phyloP scores from a whole-genome alignment of 352 stramenopile genomes.

The Phytophthora pini region DNA sequence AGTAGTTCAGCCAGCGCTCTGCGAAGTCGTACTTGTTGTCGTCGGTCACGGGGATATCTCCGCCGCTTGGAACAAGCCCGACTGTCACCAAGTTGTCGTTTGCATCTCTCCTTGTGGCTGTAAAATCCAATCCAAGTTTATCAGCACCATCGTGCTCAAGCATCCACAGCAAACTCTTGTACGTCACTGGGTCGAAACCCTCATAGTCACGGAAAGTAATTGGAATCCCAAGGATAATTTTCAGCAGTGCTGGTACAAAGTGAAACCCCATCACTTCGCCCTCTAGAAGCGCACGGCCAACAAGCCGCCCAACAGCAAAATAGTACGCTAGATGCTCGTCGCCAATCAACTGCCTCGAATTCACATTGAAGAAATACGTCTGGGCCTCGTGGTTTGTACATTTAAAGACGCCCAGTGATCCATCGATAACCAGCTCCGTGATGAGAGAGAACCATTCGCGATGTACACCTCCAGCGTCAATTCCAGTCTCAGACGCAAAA shows the following conservation, averaged over 20 bases:
- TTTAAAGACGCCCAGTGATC: conserved; percentile 44
- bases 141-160: conserved; percentile 47
- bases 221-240: conserved; percentile 53
- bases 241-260: conserved; percentile 68
- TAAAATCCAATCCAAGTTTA: conserved; percentile 53
- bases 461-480: conserved; percentile 82
- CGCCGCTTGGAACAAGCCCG: conserved; percentile 49
- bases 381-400: conserved; percentile 54
- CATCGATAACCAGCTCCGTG: conserved; percentile 48
- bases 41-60: conserved; percentile 85
- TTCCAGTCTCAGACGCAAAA: conserved; percentile 69
- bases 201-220: conserved; percentile 54
- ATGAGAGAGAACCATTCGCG: conserved; percentile 83
- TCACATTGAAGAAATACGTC: conserved; percentile 56
- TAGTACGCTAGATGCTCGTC: conserved; percentile 52
- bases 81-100: conserved; percentile 30
- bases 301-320: conserved; percentile 50
- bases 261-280: conserved; percentile 92
- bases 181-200: conserved; percentile 47
- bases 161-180: conserved; percentile 63
- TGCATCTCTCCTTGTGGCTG: conserved; percentile 23
- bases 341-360: conserved; percentile 37
- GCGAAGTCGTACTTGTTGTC: conserved; percentile 92
- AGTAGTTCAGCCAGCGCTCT: conserved; percentile 89
- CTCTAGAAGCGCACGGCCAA: conserved; percentile 74